Conservation (phyloP, 257 asterid species). For the Solanum piurae region DNA sequence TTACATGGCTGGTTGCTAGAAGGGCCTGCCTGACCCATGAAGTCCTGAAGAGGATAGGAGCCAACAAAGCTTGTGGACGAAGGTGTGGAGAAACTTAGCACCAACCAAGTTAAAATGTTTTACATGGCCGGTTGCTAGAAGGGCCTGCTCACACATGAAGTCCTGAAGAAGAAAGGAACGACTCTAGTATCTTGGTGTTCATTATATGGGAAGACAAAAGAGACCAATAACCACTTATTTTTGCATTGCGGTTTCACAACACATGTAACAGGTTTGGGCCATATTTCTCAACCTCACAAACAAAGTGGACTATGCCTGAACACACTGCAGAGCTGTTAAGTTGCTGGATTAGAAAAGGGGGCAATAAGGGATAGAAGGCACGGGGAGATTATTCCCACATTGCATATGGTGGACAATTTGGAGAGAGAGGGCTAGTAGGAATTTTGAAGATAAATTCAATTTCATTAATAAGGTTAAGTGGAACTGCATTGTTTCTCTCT, state of each 20-base stretch:
- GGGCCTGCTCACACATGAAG: background rate
- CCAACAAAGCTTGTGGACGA: background rate
- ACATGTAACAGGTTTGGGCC: background rate
- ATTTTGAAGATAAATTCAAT: background rate
- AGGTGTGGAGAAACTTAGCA: background rate
- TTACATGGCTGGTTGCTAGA: background rate
- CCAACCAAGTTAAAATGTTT: background rate
- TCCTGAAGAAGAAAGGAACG: background rate
- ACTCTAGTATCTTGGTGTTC: background rate
- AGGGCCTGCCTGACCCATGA: background rate
- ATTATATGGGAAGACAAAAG: background rate
- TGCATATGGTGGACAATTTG: background rate
- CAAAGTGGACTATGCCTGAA: background rate
- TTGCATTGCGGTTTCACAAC: background rate
- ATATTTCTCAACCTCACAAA: background rate
- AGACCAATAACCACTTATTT: background rate
- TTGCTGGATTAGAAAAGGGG: background rate
- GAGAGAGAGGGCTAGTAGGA: background rate
- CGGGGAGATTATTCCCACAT: background rate
- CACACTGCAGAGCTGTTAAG: background rate
- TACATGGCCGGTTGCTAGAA: background rate
- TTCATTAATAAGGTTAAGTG: background rate
- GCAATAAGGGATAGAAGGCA: background rate
- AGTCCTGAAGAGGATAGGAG: background rate
- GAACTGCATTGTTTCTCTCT: background rate